A percentile compares a stretch with the other conserved stretches of the same genome.
phyloP scores from a whole-genome alignment of 768 basidiomycete genomes.

The Hypholoma fasciculare region DNA sequence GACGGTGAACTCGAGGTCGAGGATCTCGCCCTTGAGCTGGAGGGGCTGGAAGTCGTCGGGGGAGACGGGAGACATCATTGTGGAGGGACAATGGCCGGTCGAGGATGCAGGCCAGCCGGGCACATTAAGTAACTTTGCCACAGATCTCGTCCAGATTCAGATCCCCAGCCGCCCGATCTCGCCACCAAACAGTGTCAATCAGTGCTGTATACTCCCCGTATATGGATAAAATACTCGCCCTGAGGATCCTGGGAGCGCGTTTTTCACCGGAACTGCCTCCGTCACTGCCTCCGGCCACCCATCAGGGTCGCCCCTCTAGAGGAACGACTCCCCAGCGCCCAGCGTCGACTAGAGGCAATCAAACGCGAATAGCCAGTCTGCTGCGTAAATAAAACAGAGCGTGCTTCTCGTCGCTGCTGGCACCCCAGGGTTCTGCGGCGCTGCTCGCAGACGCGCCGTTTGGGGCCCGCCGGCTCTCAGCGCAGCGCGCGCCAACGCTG shows the following conservation, averaged over 20 bases:
- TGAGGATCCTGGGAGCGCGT: constrained; percentile 35
- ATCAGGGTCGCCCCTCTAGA: not conserved
- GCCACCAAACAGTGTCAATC: constrained; percentile 29
- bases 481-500: no score
- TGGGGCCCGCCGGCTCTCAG: no score
- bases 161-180: not conserved
- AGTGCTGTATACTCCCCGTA: constrained; percentile 18
- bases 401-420: no score
- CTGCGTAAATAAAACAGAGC: no score
- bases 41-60: constrained; percentile 54
- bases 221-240: constrained; percentile 33
- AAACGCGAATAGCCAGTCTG: not conserved
- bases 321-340: not conserved
- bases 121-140: constrained; percentile 52
- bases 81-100: constrained; percentile 46
- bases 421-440: no score
- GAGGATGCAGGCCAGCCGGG: constrained; percentile 50
- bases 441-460: not conserved
- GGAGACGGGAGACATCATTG: constrained; percentile 57
- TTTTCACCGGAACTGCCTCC: not conserved
- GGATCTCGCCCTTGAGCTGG: constrained; percentile 74
- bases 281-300: not conserved
- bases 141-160: constrained; percentile 30
- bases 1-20: constrained; percentile 74
- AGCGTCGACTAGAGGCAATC: not conserved